These are phyloP conservation scores for Solanum sparsipilum DNA, from an alignment of 257 asterid genomes.

Conservation along the genomic window DNA sequence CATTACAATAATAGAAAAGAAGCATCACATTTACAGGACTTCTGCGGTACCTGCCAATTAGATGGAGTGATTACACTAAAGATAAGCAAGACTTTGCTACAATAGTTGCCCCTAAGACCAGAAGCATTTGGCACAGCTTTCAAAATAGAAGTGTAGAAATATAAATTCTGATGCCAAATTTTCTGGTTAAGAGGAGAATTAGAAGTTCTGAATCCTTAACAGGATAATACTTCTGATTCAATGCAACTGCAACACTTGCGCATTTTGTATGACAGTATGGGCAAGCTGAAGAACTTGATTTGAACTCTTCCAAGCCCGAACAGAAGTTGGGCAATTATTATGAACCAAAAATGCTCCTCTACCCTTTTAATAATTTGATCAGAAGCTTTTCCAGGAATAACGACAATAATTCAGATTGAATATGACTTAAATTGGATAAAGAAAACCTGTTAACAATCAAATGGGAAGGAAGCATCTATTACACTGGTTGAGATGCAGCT, in stretches of 20 bases:
- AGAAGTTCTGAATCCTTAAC: background rate
- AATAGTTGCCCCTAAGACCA: background rate
- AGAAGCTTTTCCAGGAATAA: background rate
- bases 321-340: background rate
- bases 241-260: background rate
- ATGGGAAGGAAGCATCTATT: conserved; percentile 87
- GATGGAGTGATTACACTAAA: background rate
- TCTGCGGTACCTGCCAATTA: background rate
- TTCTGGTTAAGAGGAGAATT: background rate
- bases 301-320: background rate
- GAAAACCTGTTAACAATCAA: background rate
- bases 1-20: background rate
- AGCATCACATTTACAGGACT: background rate
- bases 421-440: conserved; percentile 1
- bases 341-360: background rate
- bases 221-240: background rate
- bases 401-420: background rate
- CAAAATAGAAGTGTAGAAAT: background rate
- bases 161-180: background rate
- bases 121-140: background rate
- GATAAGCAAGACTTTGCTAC: background rate
- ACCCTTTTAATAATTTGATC: background rate
- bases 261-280: background rate
- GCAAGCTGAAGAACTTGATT: background rate
- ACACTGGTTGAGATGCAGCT: conserved; percentile 99